These are phyloP conservation scores for Liriodendron chinense DNA, from an alignment of 164 flowering plant species.

Conservation along the genomic window DNA sequence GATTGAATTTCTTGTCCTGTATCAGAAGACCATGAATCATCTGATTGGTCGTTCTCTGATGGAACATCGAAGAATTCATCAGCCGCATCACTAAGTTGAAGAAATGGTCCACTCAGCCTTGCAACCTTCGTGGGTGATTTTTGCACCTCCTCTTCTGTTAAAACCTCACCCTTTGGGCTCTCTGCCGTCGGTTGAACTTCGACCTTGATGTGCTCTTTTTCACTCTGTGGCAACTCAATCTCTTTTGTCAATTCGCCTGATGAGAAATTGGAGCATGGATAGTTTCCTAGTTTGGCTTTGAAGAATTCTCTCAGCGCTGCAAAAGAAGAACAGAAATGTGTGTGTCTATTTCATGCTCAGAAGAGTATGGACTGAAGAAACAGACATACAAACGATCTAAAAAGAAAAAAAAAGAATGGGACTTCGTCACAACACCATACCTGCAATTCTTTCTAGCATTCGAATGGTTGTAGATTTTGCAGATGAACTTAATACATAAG, in stretches of 20 bases:
- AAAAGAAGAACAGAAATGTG: conserved; percentile 7
- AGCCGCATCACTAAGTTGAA: conserved; percentile 41
- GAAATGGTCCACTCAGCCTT: conserved; percentile 31
- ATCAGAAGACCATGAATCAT: conserved; percentile 40
- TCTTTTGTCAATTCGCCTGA: conserved; percentile 39
- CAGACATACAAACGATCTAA: not conserved
- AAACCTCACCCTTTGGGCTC: conserved; percentile 19
- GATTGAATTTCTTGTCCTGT: conserved; percentile 27
- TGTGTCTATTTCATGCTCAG: not conserved
- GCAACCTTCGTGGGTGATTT: conserved; percentile 23
- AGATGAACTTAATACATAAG: conserved; percentile 49
- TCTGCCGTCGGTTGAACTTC: conserved; percentile 25
- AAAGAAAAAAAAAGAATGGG: not conserved
- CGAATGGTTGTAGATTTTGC: conserved; percentile 62
- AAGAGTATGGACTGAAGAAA: not conserved
- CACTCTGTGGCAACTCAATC: conserved; percentile 26
- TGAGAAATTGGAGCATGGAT: conserved; percentile 30
- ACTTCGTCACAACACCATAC: conserved; percentile 26
- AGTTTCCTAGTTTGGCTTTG: conserved; percentile 48
- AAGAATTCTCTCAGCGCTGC: conserved; percentile 83
- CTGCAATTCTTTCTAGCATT: conserved; percentile 83
- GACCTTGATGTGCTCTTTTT: conserved; percentile 28
- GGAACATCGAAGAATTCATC: conserved; percentile 75
- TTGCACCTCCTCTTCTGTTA: conserved; percentile 25
- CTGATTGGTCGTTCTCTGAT: conserved; percentile 39